phyloP scores from a whole-genome alignment of 768 basidiomycete species.

The Sporobolomyces roseus region DNA sequence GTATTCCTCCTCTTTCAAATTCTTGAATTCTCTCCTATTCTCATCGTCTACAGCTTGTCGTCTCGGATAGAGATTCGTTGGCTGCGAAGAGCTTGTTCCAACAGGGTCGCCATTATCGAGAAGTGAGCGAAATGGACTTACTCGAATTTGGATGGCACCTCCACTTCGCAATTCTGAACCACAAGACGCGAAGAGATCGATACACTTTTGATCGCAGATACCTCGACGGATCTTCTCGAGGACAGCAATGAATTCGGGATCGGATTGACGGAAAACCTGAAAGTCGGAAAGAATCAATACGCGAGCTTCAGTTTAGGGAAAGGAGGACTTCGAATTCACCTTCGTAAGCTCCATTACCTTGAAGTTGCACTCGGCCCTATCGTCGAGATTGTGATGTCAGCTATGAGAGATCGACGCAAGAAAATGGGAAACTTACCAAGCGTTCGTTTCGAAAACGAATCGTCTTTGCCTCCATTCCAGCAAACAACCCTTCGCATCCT shows the following conservation, averaged over 20 bases:
- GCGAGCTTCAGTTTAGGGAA: background rate
- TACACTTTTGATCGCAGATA: conserved; percentile 34
- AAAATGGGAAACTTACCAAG: conserved; percentile 39
- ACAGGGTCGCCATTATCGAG: conserved; percentile 20
- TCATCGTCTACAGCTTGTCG: conserved; percentile 50
- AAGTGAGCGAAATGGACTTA: background rate
- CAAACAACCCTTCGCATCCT: conserved; percentile 4
- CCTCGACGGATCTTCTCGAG: conserved; percentile 49
- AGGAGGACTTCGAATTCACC: background rate
- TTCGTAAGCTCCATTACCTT: conserved; percentile 44
- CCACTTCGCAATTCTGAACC: conserved; percentile 40
- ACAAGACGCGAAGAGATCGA: conserved; percentile 37
- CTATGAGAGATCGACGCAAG: no score
- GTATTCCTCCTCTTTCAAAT: conserved; percentile 46
- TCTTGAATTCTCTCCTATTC: conserved; percentile 46
- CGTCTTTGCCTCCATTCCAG: conserved; percentile 19
- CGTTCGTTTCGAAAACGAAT: conserved; percentile 49
- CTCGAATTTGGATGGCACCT: conserved; percentile 44
- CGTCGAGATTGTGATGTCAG: background rate
- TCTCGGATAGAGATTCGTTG: conserved; percentile 42
- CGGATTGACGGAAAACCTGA: conserved; percentile 48
- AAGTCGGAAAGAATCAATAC: no score
- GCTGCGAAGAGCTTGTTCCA: background rate
- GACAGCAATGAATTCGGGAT: conserved; percentile 46
- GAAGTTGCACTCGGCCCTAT: conserved; percentile 40